phyloP scores from a whole-genome alignment of 345 rosid species.

The Linum trigynum region DNA sequence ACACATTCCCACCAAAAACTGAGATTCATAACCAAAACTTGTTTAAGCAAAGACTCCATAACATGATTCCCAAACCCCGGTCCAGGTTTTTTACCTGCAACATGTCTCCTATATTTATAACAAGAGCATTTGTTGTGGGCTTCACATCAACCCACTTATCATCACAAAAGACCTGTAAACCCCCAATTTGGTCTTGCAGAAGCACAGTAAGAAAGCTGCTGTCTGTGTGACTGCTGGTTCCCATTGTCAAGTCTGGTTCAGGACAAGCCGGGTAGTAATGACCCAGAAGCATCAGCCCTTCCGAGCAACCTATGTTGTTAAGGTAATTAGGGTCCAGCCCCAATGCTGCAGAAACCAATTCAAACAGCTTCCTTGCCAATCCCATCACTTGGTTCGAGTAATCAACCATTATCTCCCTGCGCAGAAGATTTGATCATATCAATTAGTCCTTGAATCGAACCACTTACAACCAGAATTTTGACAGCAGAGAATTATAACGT shows the following conservation, averaged over 20 bases:
- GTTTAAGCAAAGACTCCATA: background rate
- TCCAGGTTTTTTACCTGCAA: constrained; percentile 13
- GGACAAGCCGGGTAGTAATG: constrained; percentile 43
- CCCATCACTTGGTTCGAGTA: constrained; percentile 15
- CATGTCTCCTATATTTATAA: constrained; percentile 26
- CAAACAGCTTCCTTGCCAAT: constrained; percentile 12
- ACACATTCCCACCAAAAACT: background rate
- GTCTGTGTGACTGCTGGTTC: constrained; percentile 26
- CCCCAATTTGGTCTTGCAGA: constrained; percentile 29
- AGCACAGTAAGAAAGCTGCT: constrained; percentile 22
- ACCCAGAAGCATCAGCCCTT: constrained; percentile 13
- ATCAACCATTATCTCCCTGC: constrained; percentile 23
- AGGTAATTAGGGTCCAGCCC: constrained; percentile 18
- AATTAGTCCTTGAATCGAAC: too few relatives aligned
- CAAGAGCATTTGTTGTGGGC: constrained; percentile 15
- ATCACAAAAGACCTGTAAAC: constrained; percentile 27
- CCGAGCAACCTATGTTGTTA: constrained; percentile 17
- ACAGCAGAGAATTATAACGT: background rate
- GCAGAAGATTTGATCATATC: background rate
- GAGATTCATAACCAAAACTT: background rate
- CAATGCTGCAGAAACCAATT: constrained; percentile 33
- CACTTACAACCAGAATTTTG: too few relatives aligned
- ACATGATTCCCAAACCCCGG: background rate
- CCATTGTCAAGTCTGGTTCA: constrained; percentile 28
- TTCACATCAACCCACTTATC: constrained; percentile 25